Evolutionary conservation across 192 early-diverging fungal genomes (phyloP), one percentile per base, ranked within the genome.

Genomic region (Umbelopsis ramanniana): DNA sequence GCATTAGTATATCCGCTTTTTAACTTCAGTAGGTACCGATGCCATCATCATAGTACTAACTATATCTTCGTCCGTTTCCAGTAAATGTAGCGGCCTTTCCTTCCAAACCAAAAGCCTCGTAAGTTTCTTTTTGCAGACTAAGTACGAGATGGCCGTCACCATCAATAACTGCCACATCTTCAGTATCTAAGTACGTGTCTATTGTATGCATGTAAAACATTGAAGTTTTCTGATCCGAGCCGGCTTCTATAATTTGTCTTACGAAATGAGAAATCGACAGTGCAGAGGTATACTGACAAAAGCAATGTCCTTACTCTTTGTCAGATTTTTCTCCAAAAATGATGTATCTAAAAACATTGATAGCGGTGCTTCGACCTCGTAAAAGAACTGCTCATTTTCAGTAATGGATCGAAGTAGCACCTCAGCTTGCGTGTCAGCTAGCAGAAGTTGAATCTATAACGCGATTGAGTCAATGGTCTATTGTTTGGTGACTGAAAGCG

Each of bases 91-190:
- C 50, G 45, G 55, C 55, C 43, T 48, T 70, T 14, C 52, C 74
- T 15, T 60, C 46, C 15, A 75, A 66, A 29, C 74, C 74, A 50
- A 75, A 70, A 6, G 43, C 35, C 48, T 75, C 74, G 50, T 70
- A 70, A 4, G 57, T 67, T 17, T 69, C 47, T 24, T 75, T 75
- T 66, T 43, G 33, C 19, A 75, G 23, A 45, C 68, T 75, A 21
- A 75, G 23, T 15, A 70, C 46, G 9, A 75, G 38, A 3, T n/a
- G 22, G 17, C 70, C 69, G 23, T 70, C 37, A 10, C 37, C 37
- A 9, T 76, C 63, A 4, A 76, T 22, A 35, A 68, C 46, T 9
- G 71, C 46, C 0, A 76, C 75, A 57, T 76, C 70, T 47, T 76
- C 75, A 2, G 66, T 66, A 21, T 76, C 69, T 19, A 76, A 46